Base-by-base conservation (phyloP, 805 yeast species). In the Ogataea saltuana region DNA sequence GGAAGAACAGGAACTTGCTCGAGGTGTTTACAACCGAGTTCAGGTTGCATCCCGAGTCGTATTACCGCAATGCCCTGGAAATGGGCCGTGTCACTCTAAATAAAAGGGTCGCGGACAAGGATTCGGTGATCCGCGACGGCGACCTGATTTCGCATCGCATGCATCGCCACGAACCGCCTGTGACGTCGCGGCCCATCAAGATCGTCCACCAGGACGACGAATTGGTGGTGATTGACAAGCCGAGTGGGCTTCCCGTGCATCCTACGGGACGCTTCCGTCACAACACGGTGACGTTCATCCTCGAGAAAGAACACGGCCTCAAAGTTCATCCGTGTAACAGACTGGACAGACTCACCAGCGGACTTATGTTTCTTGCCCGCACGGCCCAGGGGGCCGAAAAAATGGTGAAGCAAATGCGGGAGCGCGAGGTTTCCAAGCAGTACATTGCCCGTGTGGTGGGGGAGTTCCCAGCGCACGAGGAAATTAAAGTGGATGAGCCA, bases 181-280 rank as follows among this genome's bases (percentile, higher is more conserved):
- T 90, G 2, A 68, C 76, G 6, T 64, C 84, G 41, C 27, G 69
- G 63, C 75, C 76, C 0, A 81, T 88, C 37, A 73, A 75, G 42
- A 78, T 87, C 18, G 85, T 90, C 0, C 74, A 72, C 58, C 87
- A 89, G 56, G 83, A 88, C 60, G 88, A 83, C 6, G 77, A 85
- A 38, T 60, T 88, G 17, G 71, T 93, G 4, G 95, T 86, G 3
- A 83, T 93, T 17, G 96, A 91, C 61, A 93, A 93, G 52, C 99
- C 99, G 0, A 76, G 93, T 4, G 97, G 99, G 0, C 75, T 93
- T 2, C 97, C 99, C 0, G 96, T 88, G 0, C 99, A 93, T 61
- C 98, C 99, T 3, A 85, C 97, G 0, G 99, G 98, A 0, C 67
- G 90, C 50, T 80, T 82, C 71, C 59, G 93, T 59, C 79, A 80